Evolutionary conservation across 495 filamentous ascomycete genomes (phyloP).

Genomic region (Talaromyces wortmannii): DNA sequence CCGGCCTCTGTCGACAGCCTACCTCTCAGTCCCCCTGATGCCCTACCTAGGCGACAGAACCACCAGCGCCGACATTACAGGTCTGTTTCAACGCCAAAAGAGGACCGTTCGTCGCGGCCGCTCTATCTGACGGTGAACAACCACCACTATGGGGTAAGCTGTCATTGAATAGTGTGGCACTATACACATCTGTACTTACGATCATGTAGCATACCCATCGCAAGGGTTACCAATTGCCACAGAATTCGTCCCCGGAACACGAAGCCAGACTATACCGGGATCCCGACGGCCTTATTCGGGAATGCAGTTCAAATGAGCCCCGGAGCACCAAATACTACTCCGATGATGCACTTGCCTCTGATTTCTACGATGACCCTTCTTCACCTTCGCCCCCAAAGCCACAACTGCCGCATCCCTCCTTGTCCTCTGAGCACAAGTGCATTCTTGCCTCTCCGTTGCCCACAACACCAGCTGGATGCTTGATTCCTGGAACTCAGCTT

Average conservation of each 20-base stretch:
- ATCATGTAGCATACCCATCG: not conserved
- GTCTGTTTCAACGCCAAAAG: not conserved
- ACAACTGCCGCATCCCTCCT: not conserved
- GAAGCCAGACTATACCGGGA: not conserved
- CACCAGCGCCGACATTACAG: not conserved
- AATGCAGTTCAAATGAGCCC: not conserved
- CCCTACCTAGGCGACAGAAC: not conserved
- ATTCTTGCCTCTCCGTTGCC: not conserved
- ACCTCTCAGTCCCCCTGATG: not conserved
- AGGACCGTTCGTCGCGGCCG: not conserved
- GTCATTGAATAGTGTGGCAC: not conserved
- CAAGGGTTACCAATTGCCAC: not conserved
- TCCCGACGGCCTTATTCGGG: not conserved
- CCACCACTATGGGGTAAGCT: not conserved
- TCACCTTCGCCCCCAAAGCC: not conserved
- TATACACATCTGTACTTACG: not conserved
- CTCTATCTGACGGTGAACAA: not conserved
- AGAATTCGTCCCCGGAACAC: not conserved
- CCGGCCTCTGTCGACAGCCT: not conserved
- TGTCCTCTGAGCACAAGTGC: not conserved
- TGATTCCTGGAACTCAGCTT: not conserved
- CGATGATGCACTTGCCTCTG: not conserved
- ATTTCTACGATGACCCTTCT: not conserved
- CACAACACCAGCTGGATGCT: not conserved
- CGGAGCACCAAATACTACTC: not conserved